phyloP scores from a whole-genome alignment of 75 land plant species.

The Larix kaempferi region DNA sequence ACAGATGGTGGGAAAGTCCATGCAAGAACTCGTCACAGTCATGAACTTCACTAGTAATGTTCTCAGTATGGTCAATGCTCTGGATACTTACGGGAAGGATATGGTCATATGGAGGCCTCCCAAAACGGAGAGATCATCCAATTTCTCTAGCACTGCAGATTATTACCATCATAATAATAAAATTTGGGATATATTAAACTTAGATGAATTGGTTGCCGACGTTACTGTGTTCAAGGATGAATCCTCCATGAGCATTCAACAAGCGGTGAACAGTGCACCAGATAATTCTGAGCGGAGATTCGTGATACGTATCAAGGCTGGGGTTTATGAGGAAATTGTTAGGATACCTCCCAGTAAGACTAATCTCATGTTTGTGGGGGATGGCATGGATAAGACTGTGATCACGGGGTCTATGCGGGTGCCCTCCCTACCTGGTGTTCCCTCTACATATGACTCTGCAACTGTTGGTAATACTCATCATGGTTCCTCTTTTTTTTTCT shows the following conservation, averaged over 20 bases:
- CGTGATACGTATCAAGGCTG: constrained; percentile 35
- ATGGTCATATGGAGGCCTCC: constrained; percentile 36
- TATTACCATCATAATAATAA: background rate
- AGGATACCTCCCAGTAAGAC: constrained; percentile 30
- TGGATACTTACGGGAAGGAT: constrained; percentile 23
- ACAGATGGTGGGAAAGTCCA: background rate
- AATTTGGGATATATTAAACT: constrained; percentile 13
- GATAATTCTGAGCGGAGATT: constrained; percentile 13
- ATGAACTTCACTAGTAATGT: constrained; percentile 31
- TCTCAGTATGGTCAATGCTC: constrained; percentile 39
- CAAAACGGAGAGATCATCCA: constrained; percentile 6
- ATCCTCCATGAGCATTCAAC: constrained; percentile 27
- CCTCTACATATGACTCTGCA: constrained; percentile 51
- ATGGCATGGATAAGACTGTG: constrained; percentile 51
- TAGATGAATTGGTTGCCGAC: constrained; percentile 12
- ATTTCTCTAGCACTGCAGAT: background rate
- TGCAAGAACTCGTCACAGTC: constrained; percentile 2
- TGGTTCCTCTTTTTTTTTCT: no score
- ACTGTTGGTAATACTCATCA: constrained; percentile 34
- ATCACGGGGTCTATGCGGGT: constrained; percentile 39
- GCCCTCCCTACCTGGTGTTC: constrained; percentile 17
- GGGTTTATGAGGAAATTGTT: constrained; percentile 53
- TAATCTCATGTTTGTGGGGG: constrained; percentile 45
- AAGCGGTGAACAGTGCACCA: constrained; percentile 53
- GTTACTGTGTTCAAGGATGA: constrained; percentile 42